Percentiles rank a stretch among this genome's conserved stretches.
phyloP scores from a whole-genome alignment of 2,329 filamentous ascomycete genomes.

The Blastomyces emzantsi region DNA sequence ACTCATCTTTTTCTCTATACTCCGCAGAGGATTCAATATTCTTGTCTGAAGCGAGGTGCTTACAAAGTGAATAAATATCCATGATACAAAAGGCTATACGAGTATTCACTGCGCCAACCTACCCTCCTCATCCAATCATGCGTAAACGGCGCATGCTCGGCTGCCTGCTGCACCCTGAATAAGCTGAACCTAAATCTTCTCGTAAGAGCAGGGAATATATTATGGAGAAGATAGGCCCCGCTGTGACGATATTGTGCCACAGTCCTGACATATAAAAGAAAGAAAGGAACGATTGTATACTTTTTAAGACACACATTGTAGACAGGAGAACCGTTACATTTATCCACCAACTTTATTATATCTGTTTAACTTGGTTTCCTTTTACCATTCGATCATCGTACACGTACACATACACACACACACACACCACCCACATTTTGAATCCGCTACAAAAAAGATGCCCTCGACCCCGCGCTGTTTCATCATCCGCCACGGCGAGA shows the following conservation, averaged over 20 bases:
- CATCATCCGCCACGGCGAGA: slow-evolving; percentile 84
- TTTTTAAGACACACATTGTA: neutral
- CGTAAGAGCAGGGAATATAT: neutral
- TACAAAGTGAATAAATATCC: neutral
- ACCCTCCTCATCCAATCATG: neutral
- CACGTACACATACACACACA: neutral
- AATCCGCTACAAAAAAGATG: neutral
- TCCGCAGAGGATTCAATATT: neutral
- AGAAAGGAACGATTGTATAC: neutral
- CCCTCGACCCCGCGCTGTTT: slow-evolving; percentile 61
- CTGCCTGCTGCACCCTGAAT: neutral
- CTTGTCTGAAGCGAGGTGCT: neutral
- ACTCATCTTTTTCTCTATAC: no score
- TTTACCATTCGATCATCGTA: no score
- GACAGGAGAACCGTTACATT: no score
- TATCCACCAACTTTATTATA: neutral
- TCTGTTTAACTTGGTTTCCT: neutral
- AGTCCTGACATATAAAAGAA: neutral
- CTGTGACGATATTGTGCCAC: neutral
- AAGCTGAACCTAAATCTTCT: neutral
- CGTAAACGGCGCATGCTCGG: neutral
- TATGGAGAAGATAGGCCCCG: neutral
- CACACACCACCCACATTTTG: neutral
- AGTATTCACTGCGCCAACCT: neutral
- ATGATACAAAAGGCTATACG: neutral